Conservation (phyloP, 2,329 filamentous ascomycete species). For the Aspergillus aculeatus region DNA sequence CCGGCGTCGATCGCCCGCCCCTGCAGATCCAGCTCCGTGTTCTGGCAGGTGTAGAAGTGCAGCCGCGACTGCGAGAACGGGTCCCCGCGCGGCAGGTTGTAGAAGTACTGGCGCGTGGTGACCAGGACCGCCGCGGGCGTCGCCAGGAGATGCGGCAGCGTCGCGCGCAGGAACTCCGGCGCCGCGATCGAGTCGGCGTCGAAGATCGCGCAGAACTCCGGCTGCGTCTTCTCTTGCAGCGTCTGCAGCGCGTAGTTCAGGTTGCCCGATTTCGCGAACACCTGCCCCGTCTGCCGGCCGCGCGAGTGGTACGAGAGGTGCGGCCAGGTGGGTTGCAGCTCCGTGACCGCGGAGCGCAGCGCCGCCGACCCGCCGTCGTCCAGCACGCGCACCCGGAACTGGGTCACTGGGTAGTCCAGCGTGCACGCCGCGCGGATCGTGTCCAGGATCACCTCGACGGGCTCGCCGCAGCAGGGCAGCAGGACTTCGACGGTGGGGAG, state of each 20-base stretch:
- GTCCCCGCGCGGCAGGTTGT: slow-evolving; percentile 33
- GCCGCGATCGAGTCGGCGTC: slow-evolving; percentile 40
- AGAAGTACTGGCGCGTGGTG: slow-evolving; percentile 36
- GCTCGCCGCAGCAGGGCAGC: slow-evolving; percentile 59
- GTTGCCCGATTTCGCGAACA: slow-evolving; percentile 40
- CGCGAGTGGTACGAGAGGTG: slow-evolving; percentile 57
- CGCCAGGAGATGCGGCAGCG: slow-evolving; percentile 36
- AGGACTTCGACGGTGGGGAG: slow-evolving; percentile 57
- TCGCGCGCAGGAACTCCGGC: slow-evolving; percentile 35
- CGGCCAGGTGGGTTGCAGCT: slow-evolving; percentile 42
- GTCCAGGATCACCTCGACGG: slow-evolving; percentile 56
- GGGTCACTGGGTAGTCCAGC: slow-evolving; percentile 55
- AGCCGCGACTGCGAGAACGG: slow-evolving; percentile 31
- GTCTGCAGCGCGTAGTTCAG: slow-evolving; percentile 35
- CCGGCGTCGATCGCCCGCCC: slow-evolving; percentile 34
- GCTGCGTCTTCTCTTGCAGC: slow-evolving; percentile 22
- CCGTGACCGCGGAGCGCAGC: slow-evolving; percentile 41
- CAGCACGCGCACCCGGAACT: slow-evolving; percentile 56
- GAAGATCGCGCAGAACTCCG: slow-evolving; percentile 34
- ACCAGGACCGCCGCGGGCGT: slow-evolving; percentile 31
- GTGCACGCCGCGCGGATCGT: slow-evolving; percentile 57
- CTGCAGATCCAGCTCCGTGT: slow-evolving; percentile 30
- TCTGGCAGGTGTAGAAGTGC: slow-evolving; percentile 36
- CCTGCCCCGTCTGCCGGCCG: slow-evolving; percentile 38
- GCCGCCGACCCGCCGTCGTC: slow-evolving; percentile 54